Percentiles rank a stretch among this genome's conserved stretches.
phyloP scores from a whole-genome alignment of 1,284 basidiomycete genomes.

The Sporisorium exsertum region DNA sequence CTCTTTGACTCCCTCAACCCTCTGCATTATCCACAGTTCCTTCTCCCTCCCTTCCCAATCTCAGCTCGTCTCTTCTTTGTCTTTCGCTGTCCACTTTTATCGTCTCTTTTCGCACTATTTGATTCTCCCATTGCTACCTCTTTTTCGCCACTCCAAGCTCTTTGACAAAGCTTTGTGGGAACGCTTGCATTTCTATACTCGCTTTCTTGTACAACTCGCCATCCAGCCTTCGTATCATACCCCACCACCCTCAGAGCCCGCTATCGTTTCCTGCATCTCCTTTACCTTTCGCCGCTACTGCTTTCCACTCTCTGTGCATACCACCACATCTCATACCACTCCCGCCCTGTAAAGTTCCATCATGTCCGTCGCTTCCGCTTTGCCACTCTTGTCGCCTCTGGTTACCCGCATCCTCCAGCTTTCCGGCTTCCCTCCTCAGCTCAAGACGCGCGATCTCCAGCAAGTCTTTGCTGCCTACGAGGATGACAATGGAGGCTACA shows the following conservation, averaged over 20 bases:
- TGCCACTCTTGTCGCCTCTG: constrained; percentile 77
- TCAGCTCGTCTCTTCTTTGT: neutral
- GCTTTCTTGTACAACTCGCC: neutral
- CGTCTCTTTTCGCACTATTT: neutral
- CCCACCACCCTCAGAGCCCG: neutral
- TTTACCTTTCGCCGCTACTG: neutral
- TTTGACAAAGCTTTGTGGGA: neutral
- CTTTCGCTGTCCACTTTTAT: neutral
- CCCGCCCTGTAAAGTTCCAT: neutral
- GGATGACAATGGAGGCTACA: constrained; percentile 86
- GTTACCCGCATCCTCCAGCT: constrained; percentile 94
- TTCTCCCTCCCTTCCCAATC: too few species aligned
- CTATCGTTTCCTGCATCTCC: neutral
- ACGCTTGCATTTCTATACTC: neutral
- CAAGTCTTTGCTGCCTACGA: constrained; percentile 91
- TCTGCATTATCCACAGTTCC: neutral
- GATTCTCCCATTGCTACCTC: too few species aligned
- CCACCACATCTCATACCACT: neutral
- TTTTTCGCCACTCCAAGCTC: neutral
- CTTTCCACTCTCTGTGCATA: neutral
- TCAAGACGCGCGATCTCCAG: constrained; percentile 98
- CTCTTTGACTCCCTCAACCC: constrained; percentile 4
- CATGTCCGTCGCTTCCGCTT: constrained; percentile 46
- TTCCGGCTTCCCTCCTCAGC: constrained; percentile 88
- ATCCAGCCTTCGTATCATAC: neutral